These are phyloP conservation scores for Paracorniculantispora psalliotae DNA, from an alignment of 2,329 filamentous ascomycete genomes.

Conservation along the genomic window DNA sequence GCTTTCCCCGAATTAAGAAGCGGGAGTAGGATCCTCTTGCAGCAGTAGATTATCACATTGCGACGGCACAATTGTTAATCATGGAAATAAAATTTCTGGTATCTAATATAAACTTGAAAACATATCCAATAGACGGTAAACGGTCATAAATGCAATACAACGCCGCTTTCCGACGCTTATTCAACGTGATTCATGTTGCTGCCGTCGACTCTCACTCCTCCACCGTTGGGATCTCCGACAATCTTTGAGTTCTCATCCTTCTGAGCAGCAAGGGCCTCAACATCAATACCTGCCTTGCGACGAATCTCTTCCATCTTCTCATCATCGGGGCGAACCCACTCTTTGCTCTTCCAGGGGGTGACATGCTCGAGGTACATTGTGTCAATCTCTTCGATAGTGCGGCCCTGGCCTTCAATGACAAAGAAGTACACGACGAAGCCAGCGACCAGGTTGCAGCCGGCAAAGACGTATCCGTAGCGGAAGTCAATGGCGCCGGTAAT, in stretches of 20 bases:
- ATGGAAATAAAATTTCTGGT: neutral
- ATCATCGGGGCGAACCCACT: conserved; percentile 44
- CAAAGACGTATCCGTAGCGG: conserved; percentile 71
- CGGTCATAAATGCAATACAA: neutral
- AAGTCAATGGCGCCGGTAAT: conserved; percentile 69
- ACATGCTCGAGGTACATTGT: conserved; percentile 68
- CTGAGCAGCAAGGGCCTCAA: conserved; percentile 23
- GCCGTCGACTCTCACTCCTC: conserved; percentile 5
- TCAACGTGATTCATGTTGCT: conserved; percentile 11
- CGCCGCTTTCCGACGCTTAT: neutral
- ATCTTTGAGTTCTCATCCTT: conserved; percentile 11
- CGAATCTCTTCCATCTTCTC: conserved; percentile 40
- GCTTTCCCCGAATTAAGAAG: conserved; percentile 32
- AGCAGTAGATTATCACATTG: neutral
- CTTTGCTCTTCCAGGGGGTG: conserved; percentile 55
- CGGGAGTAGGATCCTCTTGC: conserved; percentile 12
- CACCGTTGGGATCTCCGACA: neutral
- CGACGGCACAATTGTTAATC: neutral
- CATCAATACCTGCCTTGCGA: conserved; percentile 35
- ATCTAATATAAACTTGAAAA: neutral
- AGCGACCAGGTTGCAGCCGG: conserved; percentile 62
- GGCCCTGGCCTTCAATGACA: conserved; percentile 67
- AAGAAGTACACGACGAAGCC: conserved; percentile 70
- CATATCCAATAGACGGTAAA: neutral
- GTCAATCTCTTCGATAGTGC: conserved; percentile 74